phyloP scores from a whole-genome alignment of 2,329 filamentous ascomycete genomes.

The Aspergillus bombycis region DNA sequence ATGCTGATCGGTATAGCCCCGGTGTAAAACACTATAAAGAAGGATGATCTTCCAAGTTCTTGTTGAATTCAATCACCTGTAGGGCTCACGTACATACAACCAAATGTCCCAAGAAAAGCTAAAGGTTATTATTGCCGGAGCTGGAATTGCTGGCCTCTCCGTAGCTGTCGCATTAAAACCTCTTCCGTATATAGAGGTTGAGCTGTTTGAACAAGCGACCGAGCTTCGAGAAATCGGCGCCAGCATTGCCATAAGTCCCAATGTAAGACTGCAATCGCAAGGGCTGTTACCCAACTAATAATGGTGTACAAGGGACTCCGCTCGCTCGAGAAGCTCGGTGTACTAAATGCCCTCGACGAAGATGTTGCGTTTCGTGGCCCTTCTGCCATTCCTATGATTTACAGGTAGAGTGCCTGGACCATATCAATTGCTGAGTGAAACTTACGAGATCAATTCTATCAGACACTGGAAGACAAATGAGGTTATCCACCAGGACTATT shows the following conservation, averaged over 20 bases:
- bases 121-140: slow-evolving; percentile 53
- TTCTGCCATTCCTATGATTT: slow-evolving; percentile 51
- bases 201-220: slow-evolving; percentile 55
- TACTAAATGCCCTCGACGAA: slow-evolving; percentile 49
- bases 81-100: neutral
- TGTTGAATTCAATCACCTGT: neutral
- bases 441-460: slow-evolving; percentile 3
- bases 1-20: neutral
- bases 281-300: neutral
- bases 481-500: slow-evolving; percentile 35
- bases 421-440: neutral
- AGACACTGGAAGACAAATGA: slow-evolving; percentile 51
- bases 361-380: slow-evolving; percentile 45
- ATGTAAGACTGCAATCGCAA: slow-evolving; percentile 35
- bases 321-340: slow-evolving; percentile 55
- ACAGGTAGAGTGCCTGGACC: slow-evolving; percentile 33
- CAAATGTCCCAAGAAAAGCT: slow-evolving; percentile 20
- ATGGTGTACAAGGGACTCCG: slow-evolving; percentile 42
- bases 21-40: neutral
- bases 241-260: slow-evolving; percentile 43
- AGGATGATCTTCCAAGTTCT: neutral
- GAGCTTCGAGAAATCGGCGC: slow-evolving; percentile 25
- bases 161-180: slow-evolving; percentile 41
- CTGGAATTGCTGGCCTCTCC: slow-evolving; percentile 54
- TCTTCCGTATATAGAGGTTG: slow-evolving; percentile 50